Evolutionary conservation across 208 protist genomes (phyloP).

Genomic region (Leishmania martiniquensis): DNA sequence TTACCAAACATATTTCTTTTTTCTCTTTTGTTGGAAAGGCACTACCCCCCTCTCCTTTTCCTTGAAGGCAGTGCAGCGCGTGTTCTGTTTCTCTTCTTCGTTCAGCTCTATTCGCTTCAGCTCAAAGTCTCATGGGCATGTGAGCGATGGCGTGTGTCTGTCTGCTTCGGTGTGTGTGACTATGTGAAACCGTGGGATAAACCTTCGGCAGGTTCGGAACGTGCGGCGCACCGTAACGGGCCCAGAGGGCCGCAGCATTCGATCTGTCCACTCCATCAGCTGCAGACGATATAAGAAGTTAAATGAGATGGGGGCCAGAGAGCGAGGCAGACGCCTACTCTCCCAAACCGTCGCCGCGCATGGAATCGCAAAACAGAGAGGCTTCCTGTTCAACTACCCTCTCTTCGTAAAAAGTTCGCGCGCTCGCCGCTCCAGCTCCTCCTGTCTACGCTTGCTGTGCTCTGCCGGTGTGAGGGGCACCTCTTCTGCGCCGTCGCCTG

Average conservation of each 20-base stretch:
- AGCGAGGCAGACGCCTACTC: neutral
- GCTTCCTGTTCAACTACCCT: neutral
- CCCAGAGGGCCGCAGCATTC: neutral
- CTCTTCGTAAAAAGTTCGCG: constrained; percentile 31
- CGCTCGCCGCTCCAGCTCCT: constrained; percentile 39
- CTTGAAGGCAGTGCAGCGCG: too few species aligned
- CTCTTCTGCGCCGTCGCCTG: neutral
- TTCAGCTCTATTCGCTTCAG: too few species aligned
- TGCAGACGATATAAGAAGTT: neutral
- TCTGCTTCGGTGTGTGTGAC: neutral
- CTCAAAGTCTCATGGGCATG: neutral
- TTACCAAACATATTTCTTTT: too few species aligned
- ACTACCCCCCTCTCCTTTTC: too few species aligned
- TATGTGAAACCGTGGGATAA: neutral
- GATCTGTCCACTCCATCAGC: neutral
- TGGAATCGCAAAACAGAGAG: neutral
- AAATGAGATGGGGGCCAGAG: neutral
- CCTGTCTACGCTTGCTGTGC: constrained; percentile 26
- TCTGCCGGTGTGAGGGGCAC: constrained; percentile 9
- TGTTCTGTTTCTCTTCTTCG: neutral
- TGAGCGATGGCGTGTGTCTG: neutral
- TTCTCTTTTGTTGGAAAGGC: too few species aligned
- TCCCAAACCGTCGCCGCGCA: neutral
- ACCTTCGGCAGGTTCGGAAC: neutral
- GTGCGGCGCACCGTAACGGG: neutral